Percentiles rank a stretch among this genome's conserved stretches.
Conservation (phyloP, 345 rosid genomes). For the Euclidium syriacum region DNA sequence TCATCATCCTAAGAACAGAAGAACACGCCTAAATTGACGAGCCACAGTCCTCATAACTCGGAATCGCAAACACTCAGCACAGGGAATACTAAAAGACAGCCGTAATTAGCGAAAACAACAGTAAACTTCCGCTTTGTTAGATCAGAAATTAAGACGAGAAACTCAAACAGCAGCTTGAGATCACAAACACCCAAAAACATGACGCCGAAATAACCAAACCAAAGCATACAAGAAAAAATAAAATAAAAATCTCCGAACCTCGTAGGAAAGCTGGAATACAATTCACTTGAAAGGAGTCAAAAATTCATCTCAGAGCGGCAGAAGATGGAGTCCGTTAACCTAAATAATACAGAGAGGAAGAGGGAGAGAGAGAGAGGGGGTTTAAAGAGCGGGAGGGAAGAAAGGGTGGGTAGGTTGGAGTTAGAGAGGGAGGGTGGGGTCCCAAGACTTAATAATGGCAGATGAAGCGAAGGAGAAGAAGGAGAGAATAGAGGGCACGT, state of each 20-base stretch:
- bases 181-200: neutral
- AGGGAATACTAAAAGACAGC: neutral
- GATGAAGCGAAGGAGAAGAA: constrained; percentile 21
- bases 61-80: neutral
- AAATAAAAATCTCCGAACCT: constrained; percentile 10
- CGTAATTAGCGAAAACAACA: neutral
- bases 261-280: neutral
- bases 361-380: constrained; percentile 3
- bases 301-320: neutral
- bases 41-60: neutral
- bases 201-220: constrained; percentile 6
- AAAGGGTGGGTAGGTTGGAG: constrained; percentile 50
- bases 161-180: constrained; percentile 1
- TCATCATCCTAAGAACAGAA: no score
- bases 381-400: constrained; percentile 26
- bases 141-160: neutral
- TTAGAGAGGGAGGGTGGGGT: constrained; percentile 43
- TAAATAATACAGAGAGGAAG: neutral
- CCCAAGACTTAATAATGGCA: constrained; percentile 30
- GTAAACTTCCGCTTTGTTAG: neutral
- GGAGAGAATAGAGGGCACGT: constrained; percentile 42
- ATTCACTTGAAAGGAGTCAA: constrained; percentile 10
- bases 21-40: neutral
- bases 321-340: neutral
- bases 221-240: constrained; percentile 6